Base-by-base conservation (phyloP, 2,329 filamentous ascomycete species). In the Dryadomyces quercivorus region DNA sequence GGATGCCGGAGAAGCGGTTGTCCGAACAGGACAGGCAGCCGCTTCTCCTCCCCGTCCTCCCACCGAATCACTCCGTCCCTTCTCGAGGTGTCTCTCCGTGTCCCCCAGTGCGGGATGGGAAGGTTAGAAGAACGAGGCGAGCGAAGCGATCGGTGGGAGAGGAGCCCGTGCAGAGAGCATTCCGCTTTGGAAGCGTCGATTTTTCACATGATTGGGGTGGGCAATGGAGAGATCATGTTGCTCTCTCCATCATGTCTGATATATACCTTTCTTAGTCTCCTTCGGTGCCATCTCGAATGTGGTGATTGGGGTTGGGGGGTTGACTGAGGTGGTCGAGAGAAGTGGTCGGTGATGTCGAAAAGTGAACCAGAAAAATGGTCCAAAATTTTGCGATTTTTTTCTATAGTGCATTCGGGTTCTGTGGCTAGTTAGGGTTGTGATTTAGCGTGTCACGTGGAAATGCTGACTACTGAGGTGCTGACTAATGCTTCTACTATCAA, bases 251-350 rank as follows among this genome's bases (percentile, higher is more conserved):
- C 55, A 50, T 52, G 46, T 43, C 34, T 48, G 22, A 46, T 51
- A 65, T 60, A 61, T 70, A 70, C 68, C 68, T 69, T 70, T 70
- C 64, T 69, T 69, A 46, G 56, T 52, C 58, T 66, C 64, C 65
- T 69, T 68, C 61, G 68, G 68, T 60, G 68, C 67, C 67, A 70
- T 70, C 64, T 57, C 61, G 62, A 64, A 58, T 62, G 52, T 56
- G 61, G 54, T 62, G 56, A 52, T 45, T 56, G 51, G 55, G 52
- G 56, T 45, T 50, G 38, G 54, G 18, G 36, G 38, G 13, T 47
- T 53, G 57, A 53, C 58, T 50, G 52, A 49, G 21, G 31, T 51
- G 34, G 54, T 56, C 47, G 54, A 55, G 53, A 47, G 44, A 55
- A 55, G 43, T 57, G 45, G 50, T 53, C 50, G 51, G 47, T 36